Evolutionary conservation across 1,139 yeast genomes (phyloP).

Genomic region (Geotrichum klebahnii): DNA sequence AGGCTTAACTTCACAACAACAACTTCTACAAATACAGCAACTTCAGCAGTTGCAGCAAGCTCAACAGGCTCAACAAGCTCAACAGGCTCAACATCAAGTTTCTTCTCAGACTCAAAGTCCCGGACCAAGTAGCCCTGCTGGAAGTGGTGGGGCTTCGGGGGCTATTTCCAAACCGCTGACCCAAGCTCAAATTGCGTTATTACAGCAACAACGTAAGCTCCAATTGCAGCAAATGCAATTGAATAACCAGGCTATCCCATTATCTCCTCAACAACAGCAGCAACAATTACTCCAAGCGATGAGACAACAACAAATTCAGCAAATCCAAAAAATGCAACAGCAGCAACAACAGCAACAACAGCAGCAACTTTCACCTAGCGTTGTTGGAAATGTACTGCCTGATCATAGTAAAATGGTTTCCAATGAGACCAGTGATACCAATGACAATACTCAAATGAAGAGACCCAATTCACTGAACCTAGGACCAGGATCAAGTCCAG

Average conservation of each 20-base stretch:
- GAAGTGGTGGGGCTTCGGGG: background rate
- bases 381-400: background rate
- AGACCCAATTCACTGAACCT: slow-evolving; percentile 1
- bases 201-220: slow-evolving; percentile 9
- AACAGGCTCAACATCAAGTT: slow-evolving; percentile 20
- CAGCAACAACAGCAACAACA: slow-evolving; percentile 17
- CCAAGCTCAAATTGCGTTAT: background rate
- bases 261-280: slow-evolving; percentile 15
- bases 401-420: background rate
- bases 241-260: slow-evolving; percentile 9
- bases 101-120: slow-evolving; percentile 1
- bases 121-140: background rate
- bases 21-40: too few relatives aligned
- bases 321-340: slow-evolving; percentile 6
- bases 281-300: slow-evolving; percentile 12
- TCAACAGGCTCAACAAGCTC: slow-evolving; percentile 20
- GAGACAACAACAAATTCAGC: slow-evolving; percentile 7
- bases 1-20: too few relatives aligned
- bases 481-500: slow-evolving; percentile 9
- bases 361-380: slow-evolving; percentile 5
- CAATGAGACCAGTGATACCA: background rate
- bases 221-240: slow-evolving; percentile 3
- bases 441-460: background rate
- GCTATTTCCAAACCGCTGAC: slow-evolving; percentile 6
- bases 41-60: slow-evolving; percentile 26